Conservation (phyloP, 208 protist genomes). For the Naegleria lovaniensis region DNA sequence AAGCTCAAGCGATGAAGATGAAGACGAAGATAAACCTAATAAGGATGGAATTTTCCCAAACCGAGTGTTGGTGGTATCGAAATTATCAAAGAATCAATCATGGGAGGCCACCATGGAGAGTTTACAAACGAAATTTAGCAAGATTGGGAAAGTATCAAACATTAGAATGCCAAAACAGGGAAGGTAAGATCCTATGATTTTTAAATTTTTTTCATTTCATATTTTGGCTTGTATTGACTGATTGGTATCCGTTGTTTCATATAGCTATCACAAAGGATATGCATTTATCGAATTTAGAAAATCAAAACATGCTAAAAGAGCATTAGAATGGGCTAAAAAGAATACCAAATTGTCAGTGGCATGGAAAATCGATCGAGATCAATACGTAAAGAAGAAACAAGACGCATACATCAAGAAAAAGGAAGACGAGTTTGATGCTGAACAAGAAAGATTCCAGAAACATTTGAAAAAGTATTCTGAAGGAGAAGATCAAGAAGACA, state of each 20-base stretch:
- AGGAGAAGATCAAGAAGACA: slow-evolving; percentile 1
- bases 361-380: background rate
- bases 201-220: no score
- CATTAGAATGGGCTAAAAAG: background rate
- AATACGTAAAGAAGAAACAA: slow-evolving; percentile 25
- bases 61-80: background rate
- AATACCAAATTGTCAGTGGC: background rate
- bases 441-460: background rate
- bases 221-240: no score
- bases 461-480: background rate
- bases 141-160: background rate
- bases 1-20: background rate
- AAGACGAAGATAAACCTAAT: background rate
- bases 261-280: background rate
- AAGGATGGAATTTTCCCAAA: background rate
- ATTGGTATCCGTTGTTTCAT: background rate
- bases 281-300: slow-evolving; percentile 11
- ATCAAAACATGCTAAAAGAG: background rate
- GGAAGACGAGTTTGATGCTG: background rate
- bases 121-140: background rate
- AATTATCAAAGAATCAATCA: background rate
- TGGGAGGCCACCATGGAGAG: background rate
- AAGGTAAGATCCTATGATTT: background rate
- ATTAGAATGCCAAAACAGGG: background rate
- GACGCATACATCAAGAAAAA: background rate